Conservation (phyloP, 305 asterid species). For the Solanum hybrid region DNA sequence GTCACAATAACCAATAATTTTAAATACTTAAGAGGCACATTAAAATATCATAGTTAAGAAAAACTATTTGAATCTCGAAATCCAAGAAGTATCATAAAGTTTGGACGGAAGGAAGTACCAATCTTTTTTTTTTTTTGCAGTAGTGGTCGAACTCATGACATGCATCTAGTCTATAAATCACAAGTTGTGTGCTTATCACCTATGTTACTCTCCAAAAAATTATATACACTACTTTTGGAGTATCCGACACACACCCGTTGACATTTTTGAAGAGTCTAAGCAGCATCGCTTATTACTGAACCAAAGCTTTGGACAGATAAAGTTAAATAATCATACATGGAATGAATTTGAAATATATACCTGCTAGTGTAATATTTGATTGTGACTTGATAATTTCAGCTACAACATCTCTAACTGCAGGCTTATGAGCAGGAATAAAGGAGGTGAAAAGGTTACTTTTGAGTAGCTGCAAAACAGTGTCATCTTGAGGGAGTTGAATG, state of each 20-base stretch:
- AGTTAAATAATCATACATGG: not conserved
- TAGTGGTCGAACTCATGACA: not conserved
- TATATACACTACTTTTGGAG: not conserved
- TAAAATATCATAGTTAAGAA: not conserved
- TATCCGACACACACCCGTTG: not conserved
- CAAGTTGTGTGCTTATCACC: not conserved
- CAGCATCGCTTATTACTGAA: not conserved
- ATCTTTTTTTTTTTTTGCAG: not conserved
- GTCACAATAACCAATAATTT: not conserved
- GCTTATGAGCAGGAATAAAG: slow-evolving; percentile 9
- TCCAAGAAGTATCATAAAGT: not conserved
- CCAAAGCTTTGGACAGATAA: not conserved
- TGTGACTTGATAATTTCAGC: not conserved
- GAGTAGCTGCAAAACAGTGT: not conserved
- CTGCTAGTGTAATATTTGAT: slow-evolving; percentile 1
- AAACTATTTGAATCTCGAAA: not conserved
- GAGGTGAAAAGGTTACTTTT: not conserved
- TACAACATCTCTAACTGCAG: slow-evolving; percentile 9
- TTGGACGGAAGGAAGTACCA: not conserved
- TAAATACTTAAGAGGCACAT: not conserved
- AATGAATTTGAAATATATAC: not conserved
- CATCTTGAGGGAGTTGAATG: not conserved
- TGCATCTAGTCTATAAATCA: not conserved
- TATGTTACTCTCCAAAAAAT: not conserved
- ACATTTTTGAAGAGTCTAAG: not conserved